Base-by-base conservation (phyloP, 2,329 filamentous ascomycete genomes). In the Sporothrix sp. region DNA sequence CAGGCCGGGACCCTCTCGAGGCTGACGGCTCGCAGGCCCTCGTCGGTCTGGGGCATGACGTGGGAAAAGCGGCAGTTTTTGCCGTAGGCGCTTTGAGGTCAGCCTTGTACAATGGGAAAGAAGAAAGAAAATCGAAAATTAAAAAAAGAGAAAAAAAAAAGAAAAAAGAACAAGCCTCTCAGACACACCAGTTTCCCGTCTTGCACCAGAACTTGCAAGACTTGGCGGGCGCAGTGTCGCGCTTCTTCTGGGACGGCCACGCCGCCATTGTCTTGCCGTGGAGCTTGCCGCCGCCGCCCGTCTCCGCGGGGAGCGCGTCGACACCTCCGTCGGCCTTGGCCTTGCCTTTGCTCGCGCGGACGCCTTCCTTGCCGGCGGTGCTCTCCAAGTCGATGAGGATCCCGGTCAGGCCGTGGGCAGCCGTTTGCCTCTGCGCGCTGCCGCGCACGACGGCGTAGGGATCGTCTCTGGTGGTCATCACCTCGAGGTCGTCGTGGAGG, bases 191-290 rank as follows among this genome's bases (percentile, higher is more conserved):
- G 11, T 61, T 65, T 7, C 73, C 73, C 36, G 68, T 62, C 47
- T 66, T 65, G 59, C 72, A 75, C 72, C 72, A 78, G 59, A 71
- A 64, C 11, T 68, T 66, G 60, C 74, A 75, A 59, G 48, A 43
- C 14, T 18, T 20, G 28, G 16, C 30, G 1, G 62, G 61, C 23
- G 52, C 35, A 18, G 52, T 52, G 27, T 42, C 16, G 14, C 18
- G 36, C 32, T 7, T 11, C 33, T 33, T 43, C 8, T 16, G 32
- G 23, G 39, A 8, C 3, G 35, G 11, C 27, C 48, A 20, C 3
- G 25, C 20, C 4, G 5, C 10, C n/a, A 33, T 46, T 40, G 18
- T n/a, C 10, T 16, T 35, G 18, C 32, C 16, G 7, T 9, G 9
- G 9, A 27, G 40, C 5, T 18, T 43, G 6, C 21, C 38, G 37